Conservation (phyloP, 2,329 filamentous ascomycete genomes). For the Colletotrichum magnum region DNA sequence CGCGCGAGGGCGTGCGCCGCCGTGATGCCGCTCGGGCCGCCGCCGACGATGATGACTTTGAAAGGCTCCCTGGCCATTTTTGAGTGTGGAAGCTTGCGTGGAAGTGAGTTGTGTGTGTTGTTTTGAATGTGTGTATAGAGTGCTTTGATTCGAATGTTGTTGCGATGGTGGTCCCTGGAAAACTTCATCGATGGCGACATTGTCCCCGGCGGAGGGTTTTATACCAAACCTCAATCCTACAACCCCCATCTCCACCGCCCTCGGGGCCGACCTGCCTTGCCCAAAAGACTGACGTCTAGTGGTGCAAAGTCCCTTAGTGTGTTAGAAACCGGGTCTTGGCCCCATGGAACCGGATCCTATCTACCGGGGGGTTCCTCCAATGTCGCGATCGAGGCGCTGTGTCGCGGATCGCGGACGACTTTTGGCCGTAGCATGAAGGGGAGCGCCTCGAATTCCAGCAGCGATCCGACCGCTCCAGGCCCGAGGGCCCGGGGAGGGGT, state of each 20-base stretch:
- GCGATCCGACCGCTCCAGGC: too few species aligned
- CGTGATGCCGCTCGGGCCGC: constrained; percentile 48
- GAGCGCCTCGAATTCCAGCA: too few species aligned
- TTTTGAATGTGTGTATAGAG: too few species aligned
- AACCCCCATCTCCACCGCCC: constrained; percentile 2
- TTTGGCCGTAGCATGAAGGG: too few species aligned
- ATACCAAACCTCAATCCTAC: not conserved
- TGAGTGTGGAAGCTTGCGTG: not conserved
- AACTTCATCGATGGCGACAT: not conserved
- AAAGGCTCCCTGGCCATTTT: constrained; percentile 47
- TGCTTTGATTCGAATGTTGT: not conserved
- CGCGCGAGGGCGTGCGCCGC: constrained; percentile 48
- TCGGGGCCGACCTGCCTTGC: constrained; percentile 11
- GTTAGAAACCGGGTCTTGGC: too few species aligned
- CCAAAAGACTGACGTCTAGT: not conserved
- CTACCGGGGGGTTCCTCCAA: too few species aligned
- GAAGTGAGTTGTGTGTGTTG: not conserved
- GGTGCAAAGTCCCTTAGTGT: not conserved
- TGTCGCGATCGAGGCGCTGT: too few species aligned
- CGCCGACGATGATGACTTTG: constrained; percentile 50
- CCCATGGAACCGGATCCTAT: too few species aligned
- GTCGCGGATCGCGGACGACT: too few species aligned
- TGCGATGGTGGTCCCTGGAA: not conserved
- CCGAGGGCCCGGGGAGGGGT: too few species aligned
- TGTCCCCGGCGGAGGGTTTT: constrained; percentile 24